Percentiles rank a stretch among this genome's conserved stretches.
phyloP scores from a whole-genome alignment of 495 filamentous ascomycete genomes.

The Talaromyces trachyspermus region DNA sequence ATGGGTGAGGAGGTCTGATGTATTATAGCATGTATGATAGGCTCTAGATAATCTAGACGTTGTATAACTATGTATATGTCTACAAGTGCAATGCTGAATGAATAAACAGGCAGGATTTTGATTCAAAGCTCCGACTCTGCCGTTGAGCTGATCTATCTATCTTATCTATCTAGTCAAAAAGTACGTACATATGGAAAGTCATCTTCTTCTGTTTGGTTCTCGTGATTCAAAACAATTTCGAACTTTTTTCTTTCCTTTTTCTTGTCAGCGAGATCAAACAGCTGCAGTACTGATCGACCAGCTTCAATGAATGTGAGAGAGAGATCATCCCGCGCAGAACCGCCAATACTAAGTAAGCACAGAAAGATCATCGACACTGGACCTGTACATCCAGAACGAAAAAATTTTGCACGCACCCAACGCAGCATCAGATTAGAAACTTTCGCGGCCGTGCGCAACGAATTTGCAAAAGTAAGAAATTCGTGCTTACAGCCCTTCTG shows the following conservation, averaged over 20 bases:
- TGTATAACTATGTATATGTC: not conserved
- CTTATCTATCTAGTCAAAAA: conserved; percentile 6
- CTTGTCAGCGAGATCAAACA: not conserved
- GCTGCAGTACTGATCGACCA: conserved; percentile 1
- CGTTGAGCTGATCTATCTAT: conserved; percentile 5
- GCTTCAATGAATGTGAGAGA: not conserved
- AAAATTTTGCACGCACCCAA: no score
- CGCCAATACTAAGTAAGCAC: conserved; percentile 1
- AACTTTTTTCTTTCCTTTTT: no score
- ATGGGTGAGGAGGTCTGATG: conserved; percentile 30
- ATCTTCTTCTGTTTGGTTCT: no score
- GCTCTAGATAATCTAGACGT: not conserved
- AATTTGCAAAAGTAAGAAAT: conserved; percentile 6
- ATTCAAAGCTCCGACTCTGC: conserved; percentile 1
- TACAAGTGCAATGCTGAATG: conserved; percentile 3
- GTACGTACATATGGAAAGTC: not conserved
- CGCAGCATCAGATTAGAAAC: no score
- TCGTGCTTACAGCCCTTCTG: conserved; percentile 2
- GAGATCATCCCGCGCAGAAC: not conserved
- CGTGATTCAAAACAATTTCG: no score
- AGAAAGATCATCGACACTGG: not conserved
- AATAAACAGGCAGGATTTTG: conserved; percentile 5
- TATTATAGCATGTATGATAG: not conserved
- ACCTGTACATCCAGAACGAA: conserved; percentile 1
- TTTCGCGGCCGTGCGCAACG: no score